These are phyloP conservation scores for Neocucurbitaria cava DNA, from an alignment of 2,329 filamentous ascomycete species.

Conservation along the genomic window DNA sequence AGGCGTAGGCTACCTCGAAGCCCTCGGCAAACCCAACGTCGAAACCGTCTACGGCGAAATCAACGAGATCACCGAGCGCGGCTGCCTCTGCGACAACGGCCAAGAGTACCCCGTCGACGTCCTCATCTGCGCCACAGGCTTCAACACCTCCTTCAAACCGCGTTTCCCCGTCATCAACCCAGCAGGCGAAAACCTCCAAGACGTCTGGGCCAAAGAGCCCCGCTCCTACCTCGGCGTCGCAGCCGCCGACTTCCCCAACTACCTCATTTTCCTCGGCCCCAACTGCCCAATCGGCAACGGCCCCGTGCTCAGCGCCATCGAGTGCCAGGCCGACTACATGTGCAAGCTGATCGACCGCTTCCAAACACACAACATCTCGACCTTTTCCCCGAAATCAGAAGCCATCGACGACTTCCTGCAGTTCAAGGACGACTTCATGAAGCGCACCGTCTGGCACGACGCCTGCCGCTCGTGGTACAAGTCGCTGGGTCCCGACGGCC, in stretches of 20 bases:
- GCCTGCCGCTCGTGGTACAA: slow-evolving; percentile 56
- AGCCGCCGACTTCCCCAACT: slow-evolving; percentile 58
- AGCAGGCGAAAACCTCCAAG: slow-evolving; percentile 51
- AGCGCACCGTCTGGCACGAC: slow-evolving; percentile 55
- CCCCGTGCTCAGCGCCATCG: slow-evolving; percentile 52
- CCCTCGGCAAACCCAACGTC: slow-evolving; percentile 52
- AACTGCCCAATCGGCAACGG: slow-evolving; percentile 54
- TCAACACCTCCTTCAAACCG: slow-evolving; percentile 51
- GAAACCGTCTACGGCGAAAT: slow-evolving; percentile 51
- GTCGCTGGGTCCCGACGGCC: slow-evolving; percentile 39
- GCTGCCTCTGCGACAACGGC: slow-evolving; percentile 49
- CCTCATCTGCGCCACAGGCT: slow-evolving; percentile 48
- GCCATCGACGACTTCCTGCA: slow-evolving; percentile 60
- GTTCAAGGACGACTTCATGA: slow-evolving; percentile 56
- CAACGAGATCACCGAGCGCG: slow-evolving; percentile 39
- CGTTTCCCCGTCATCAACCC: slow-evolving; percentile 55
- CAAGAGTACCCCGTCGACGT: slow-evolving; percentile 46
- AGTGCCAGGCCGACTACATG: slow-evolving; percentile 59
- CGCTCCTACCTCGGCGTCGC: slow-evolving; percentile 56
- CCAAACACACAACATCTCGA: slow-evolving; percentile 57
- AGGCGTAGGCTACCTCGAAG: slow-evolving; percentile 53
- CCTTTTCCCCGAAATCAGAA: slow-evolving; percentile 53
- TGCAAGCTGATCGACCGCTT: slow-evolving; percentile 59
- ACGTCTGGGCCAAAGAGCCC: slow-evolving; percentile 52
- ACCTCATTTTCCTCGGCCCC: slow-evolving; percentile 51